phyloP scores from a whole-genome alignment of 495 filamentous ascomycete genomes.

The Chaetomium fimeti region DNA sequence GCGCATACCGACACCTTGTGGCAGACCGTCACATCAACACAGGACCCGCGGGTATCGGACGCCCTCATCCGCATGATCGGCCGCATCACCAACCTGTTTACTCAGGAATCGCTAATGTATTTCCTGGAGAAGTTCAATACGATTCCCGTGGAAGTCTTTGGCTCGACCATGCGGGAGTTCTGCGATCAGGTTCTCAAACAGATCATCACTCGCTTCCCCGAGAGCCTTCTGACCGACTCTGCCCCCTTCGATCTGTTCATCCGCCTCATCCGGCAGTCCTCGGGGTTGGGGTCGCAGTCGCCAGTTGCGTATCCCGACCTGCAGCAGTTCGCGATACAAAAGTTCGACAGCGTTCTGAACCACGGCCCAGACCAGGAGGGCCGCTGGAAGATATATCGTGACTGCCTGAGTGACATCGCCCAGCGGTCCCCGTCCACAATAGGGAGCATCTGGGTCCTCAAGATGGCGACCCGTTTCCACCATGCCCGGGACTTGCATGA shows the following conservation, averaged over 20 bases:
- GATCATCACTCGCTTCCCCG: constrained; percentile 27
- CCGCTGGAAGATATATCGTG: constrained; percentile 42
- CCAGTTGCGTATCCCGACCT: constrained; percentile 46
- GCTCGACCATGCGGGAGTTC: constrained; percentile 55
- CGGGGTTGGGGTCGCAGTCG: constrained; percentile 41
- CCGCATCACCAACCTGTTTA: constrained; percentile 61
- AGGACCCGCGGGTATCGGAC: constrained; percentile 78
- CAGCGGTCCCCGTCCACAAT: constrained; percentile 42
- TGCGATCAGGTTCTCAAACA: constrained; percentile 43
- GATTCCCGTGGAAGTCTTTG: constrained; percentile 60
- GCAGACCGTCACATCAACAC: constrained; percentile 77
- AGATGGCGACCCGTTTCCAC: constrained; percentile 52
- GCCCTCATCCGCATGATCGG: constrained; percentile 75
- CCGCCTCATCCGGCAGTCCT: constrained; percentile 66
- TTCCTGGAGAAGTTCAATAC: constrained; percentile 71
- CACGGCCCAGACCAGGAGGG: constrained; percentile 36
- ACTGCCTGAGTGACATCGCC: constrained; percentile 50
- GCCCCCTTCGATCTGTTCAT: constrained; percentile 59
- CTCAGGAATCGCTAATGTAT: constrained; percentile 58
- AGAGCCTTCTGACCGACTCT: constrained; percentile 20
- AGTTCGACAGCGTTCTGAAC: constrained; percentile 39
- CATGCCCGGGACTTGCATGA: constrained; percentile 36
- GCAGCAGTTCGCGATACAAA: constrained; percentile 57
- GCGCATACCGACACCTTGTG: constrained; percentile 77
- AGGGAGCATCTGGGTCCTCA: constrained; percentile 72